A percentile compares a stretch with the other conserved stretches of the same genome.
These are phyloP conservation scores for Poa pratensis DNA, from an alignment of 176 grass and related monocot species.

Conservation along the genomic window DNA sequence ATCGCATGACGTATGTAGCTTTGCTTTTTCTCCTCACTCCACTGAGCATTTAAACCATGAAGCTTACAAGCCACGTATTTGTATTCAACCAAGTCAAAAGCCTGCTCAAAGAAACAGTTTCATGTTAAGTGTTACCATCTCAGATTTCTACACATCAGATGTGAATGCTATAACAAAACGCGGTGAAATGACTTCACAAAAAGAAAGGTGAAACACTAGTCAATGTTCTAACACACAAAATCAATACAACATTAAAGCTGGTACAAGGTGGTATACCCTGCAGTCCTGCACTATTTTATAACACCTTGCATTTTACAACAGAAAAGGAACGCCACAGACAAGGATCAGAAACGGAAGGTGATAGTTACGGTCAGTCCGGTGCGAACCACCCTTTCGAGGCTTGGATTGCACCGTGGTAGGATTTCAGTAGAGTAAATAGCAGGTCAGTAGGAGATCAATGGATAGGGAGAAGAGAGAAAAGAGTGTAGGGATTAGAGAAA, in stretches of 20 bases:
- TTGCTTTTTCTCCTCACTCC: conserved; percentile 99
- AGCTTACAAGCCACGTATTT: conserved; percentile 98
- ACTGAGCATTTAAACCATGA: conserved; percentile 96
- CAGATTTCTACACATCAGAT: conserved; percentile 28
- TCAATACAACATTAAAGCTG: conserved; percentile 28
- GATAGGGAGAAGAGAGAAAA: conserved; percentile 1
- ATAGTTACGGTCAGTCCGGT: neutral
- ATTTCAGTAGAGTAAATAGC: conserved; percentile 9
- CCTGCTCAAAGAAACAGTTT: conserved; percentile 58
- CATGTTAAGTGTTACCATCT: conserved; percentile 31
- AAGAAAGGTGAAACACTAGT: conserved; percentile 21
- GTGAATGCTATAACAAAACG: conserved; percentile 18
- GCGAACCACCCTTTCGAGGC: neutral
- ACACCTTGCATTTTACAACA: conserved; percentile 26
- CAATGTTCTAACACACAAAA: conserved; percentile 16
- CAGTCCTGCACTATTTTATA: neutral
- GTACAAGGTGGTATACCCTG: neutral
- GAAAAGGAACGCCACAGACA: conserved; percentile 7
- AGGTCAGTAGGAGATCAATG: neutral
- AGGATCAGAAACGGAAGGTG: neutral
- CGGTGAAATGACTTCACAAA: conserved; percentile 19
- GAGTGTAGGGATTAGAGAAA: neutral
- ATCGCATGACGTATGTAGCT: conserved; percentile 98
- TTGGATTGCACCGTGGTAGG: neutral
- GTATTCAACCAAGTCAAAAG: conserved; percentile 98